These are phyloP conservation scores for Diaporthe citriasiana DNA, from an alignment of 2,329 filamentous ascomycete species.

Conservation along the genomic window DNA sequence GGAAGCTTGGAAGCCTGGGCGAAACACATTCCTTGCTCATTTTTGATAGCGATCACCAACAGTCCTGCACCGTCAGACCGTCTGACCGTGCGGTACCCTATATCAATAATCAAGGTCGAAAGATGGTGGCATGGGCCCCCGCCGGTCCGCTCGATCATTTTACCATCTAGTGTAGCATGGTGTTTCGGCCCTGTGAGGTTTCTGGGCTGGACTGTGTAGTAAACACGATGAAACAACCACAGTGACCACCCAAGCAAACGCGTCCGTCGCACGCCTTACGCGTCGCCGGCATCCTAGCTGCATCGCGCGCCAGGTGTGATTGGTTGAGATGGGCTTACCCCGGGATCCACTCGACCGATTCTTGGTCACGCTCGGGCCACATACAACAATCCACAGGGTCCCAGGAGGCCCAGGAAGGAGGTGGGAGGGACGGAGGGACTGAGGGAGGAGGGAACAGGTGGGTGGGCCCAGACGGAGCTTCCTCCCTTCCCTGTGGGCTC, in stretches of 20 bases:
- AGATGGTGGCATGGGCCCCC: conserved; percentile 5
- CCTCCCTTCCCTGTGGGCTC: conserved; percentile 21
- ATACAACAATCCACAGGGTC: conserved; percentile 16
- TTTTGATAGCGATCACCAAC: conserved; percentile 13
- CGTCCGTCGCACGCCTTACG: conserved; percentile 3
- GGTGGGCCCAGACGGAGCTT: conserved; percentile 18
- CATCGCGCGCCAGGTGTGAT: background rate
- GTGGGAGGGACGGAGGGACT: background rate
- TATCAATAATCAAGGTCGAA: background rate
- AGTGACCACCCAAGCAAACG: conserved; percentile 18
- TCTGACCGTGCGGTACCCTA: background rate
- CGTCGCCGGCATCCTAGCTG: conserved; percentile 31
- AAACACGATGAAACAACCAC: conserved; percentile 32
- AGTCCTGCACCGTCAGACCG: too few relatives aligned
- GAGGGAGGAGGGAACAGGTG: background rate
- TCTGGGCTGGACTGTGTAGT: background rate
- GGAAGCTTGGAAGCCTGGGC: conserved; percentile 1
- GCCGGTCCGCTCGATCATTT: background rate
- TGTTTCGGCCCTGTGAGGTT: conserved; percentile 1
- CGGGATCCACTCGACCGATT: conserved; percentile 17
- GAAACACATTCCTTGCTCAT: background rate
- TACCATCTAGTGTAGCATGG: background rate
- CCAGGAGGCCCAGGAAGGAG: background rate
- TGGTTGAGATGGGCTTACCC: conserved; percentile 3
- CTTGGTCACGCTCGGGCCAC: conserved; percentile 24